phyloP scores from a whole-genome alignment of 495 filamentous ascomycete genomes.

The Penicillium silybi region DNA sequence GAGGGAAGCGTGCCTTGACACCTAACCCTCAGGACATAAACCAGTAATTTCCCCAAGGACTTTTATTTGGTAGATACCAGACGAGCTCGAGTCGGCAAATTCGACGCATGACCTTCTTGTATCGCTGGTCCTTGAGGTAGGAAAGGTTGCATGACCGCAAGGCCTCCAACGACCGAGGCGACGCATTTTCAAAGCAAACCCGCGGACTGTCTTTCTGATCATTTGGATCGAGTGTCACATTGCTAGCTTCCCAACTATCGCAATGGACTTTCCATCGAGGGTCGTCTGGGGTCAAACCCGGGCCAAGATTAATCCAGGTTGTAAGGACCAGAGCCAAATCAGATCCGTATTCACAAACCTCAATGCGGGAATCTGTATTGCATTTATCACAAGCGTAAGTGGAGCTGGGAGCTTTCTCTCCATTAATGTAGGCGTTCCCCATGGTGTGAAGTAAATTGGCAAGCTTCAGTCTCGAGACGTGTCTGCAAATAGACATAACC shows the following conservation, averaged over 20 bases:
- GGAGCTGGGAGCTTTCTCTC: background rate
- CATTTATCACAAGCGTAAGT: background rate
- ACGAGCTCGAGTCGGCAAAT: background rate
- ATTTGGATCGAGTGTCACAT: background rate
- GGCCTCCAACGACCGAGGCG: background rate
- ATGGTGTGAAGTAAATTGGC: background rate
- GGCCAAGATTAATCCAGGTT: constrained; percentile 2
- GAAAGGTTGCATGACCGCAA: constrained; percentile 1
- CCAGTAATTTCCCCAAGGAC: no score
- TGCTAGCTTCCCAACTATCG: background rate
- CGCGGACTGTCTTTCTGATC: background rate
- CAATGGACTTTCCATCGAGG: background rate
- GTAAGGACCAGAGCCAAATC: background rate
- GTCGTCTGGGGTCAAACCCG: background rate
- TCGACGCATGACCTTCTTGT: background rate
- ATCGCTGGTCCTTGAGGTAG: background rate
- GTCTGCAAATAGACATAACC: background rate
- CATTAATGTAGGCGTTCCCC: background rate
- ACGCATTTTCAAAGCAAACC: constrained; percentile 2
- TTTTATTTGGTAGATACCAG: background rate
- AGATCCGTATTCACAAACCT: background rate
- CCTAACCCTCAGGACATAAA: no score
- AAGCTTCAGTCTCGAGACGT: no score
- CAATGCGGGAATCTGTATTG: background rate
- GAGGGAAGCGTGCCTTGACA: no score